Evolutionary conservation across 257 asterid genomes (phyloP).

Genomic region (Petunia secreta): DNA sequence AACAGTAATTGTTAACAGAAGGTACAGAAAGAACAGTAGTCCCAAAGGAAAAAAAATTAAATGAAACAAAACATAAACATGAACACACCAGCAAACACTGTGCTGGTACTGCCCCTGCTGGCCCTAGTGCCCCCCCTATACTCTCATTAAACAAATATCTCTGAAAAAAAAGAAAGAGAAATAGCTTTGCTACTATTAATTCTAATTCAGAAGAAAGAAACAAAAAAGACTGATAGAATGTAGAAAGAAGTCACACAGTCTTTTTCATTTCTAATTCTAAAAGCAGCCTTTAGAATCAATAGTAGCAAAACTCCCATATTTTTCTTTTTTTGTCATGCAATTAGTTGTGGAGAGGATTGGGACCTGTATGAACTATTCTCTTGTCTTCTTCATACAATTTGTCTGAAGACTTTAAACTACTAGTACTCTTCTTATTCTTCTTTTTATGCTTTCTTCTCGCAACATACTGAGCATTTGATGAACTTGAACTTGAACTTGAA

Average conservation of each 20-base stretch:
- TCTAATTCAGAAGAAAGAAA: slow-evolving; percentile 38
- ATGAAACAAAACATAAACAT: too few species aligned
- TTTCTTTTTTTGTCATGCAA: neutral
- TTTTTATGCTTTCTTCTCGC: too few species aligned
- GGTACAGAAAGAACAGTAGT: slow-evolving; percentile 25
- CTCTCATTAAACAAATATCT: slow-evolving; percentile 26
- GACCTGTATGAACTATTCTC: slow-evolving; percentile 72
- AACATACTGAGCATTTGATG: too few species aligned
- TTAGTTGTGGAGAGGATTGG: slow-evolving; percentile 79
- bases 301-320: slow-evolving; percentile 52
- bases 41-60: slow-evolving; percentile 10
- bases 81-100: slow-evolving; percentile 22
- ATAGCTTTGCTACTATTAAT: slow-evolving; percentile 57
- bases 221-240: slow-evolving; percentile 5
- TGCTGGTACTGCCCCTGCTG: neutral
- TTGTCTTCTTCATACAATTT: slow-evolving; percentile 48
- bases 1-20: neutral
- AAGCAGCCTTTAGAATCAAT: slow-evolving; percentile 49
- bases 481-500: slow-evolving; percentile 15
- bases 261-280: slow-evolving; percentile 20
- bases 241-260: slow-evolving; percentile 34
- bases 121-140: neutral
- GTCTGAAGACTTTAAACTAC: neutral
- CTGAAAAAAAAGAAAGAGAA: slow-evolving; percentile 28
- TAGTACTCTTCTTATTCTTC: too few species aligned